Percentiles rank a stretch among this genome's conserved stretches.
These are phyloP conservation scores for Panicum hallii DNA, from an alignment of 202 grass and related monocot species.

Conservation along the genomic window DNA sequence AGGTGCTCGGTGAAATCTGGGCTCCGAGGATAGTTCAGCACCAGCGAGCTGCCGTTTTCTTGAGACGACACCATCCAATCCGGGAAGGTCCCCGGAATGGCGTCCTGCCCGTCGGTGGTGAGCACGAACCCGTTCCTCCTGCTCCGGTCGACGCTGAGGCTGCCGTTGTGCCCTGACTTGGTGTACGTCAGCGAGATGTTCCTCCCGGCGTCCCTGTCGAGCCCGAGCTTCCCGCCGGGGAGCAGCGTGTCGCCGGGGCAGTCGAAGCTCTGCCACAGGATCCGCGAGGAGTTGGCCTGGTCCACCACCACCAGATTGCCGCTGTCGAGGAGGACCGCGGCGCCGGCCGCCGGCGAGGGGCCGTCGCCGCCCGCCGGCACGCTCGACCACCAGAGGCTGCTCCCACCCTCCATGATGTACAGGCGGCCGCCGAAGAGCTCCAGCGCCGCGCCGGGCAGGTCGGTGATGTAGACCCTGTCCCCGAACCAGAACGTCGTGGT, in stretches of 20 bases:
- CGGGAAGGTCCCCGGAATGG: not conserved
- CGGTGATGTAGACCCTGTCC: not conserved
- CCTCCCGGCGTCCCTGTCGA: constrained; percentile 11
- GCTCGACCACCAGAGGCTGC: not conserved
- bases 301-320: constrained; percentile 26
- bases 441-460: not conserved
- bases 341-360: not conserved
- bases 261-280: constrained; percentile 33
- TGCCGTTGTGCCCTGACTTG: not conserved
- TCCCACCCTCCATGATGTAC: not conserved
- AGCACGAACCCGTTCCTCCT: constrained; percentile 30
- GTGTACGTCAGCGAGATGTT: constrained; percentile 13
- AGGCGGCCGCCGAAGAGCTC: constrained; percentile 2
- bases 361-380: not conserved
- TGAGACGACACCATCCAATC: constrained; percentile 17
- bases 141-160: not conserved
- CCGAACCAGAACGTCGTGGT: constrained; percentile 8
- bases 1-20: not conserved
- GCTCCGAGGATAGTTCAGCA: not conserved
- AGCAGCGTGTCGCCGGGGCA: constrained; percentile 30
- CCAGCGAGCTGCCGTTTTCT: not conserved
- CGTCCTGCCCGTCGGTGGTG: not conserved
- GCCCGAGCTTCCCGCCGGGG: constrained; percentile 19
- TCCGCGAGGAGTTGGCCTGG: not conserved
- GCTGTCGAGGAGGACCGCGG: constrained; percentile 15